Conservation (phyloP, 2,329 filamentous ascomycete species). For the Colletotrichum tanaceti region DNA sequence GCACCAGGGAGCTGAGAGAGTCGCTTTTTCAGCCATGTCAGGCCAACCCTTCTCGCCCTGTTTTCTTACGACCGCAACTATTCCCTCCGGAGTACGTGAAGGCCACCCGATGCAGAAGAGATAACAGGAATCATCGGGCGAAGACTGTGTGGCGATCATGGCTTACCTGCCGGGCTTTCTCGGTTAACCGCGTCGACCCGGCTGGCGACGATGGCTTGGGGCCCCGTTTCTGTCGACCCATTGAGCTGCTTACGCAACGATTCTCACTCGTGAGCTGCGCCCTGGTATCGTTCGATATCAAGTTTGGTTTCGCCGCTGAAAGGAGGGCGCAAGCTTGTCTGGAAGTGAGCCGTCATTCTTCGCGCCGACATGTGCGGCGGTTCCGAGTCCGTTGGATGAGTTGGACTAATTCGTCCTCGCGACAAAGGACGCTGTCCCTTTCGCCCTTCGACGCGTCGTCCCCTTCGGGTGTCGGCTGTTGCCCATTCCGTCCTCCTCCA, state of each 20-base stretch:
- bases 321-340: background rate
- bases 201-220: constrained; percentile 14
- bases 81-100: background rate
- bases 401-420: constrained; percentile 16
- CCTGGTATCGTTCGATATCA: constrained; percentile 14
- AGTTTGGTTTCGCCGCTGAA: constrained; percentile 6
- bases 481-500: constrained; percentile 9
- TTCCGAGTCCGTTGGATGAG: constrained; percentile 26
- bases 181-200: background rate
- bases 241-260: constrained; percentile 9
- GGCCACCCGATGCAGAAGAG: constrained; percentile 1
- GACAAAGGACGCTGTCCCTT: constrained; percentile 14
- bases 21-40: background rate
- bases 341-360: background rate
- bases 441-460: background rate
- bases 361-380: constrained; percentile 22
- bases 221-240: constrained; percentile 3
- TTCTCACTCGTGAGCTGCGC: constrained; percentile 15
- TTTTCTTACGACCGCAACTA: background rate
- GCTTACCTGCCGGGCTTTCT: background rate
- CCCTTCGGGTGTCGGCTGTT: background rate
- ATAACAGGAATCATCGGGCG: background rate
- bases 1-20: constrained; percentile 4
- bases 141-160: background rate
- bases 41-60: background rate